Percentiles rank a stretch among this genome's conserved stretches.
These are phyloP conservation scores for Elaeis guineensis DNA, from an alignment of 176 grass and related monocot species.

Conservation along the genomic window DNA sequence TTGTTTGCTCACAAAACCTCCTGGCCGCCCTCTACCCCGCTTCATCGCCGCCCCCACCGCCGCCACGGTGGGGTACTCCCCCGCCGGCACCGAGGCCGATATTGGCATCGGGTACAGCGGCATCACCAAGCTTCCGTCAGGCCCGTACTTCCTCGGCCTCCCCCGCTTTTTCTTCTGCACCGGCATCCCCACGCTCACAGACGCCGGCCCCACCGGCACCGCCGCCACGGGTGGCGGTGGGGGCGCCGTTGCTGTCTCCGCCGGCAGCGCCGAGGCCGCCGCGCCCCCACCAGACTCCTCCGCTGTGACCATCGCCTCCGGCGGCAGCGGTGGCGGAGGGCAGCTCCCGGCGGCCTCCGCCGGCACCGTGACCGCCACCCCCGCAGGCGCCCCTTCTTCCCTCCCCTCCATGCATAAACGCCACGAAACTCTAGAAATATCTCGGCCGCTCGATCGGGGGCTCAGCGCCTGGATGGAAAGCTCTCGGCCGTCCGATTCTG, in stretches of 20 bases:
- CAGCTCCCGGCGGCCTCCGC: neutral
- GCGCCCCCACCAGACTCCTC: conserved; percentile 23
- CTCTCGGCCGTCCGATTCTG: conserved; percentile 1
- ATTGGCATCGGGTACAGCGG: conserved; percentile 88
- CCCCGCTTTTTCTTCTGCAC: conserved; percentile 77
- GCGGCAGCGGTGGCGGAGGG: no score
- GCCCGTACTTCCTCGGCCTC: conserved; percentile 85
- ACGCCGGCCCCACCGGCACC: conserved; percentile 7
- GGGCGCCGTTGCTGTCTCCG: neutral
- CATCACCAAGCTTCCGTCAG: conserved; percentile 76
- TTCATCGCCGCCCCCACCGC: conserved; percentile 88
- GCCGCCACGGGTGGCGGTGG: neutral
- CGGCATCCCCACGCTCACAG: neutral
- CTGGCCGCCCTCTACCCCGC: conserved; percentile 59
- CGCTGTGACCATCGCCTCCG: neutral
- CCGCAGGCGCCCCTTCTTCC: conserved; percentile 21
- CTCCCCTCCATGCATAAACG: conserved; percentile 54
- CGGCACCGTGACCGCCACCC: neutral
- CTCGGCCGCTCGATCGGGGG: no score
- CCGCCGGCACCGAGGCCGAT: conserved; percentile 61
- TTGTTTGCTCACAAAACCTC: conserved; percentile 36
- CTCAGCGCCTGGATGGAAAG: neutral
- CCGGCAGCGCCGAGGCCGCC: neutral
- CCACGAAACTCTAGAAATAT: neutral
- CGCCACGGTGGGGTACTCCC: conserved; percentile 74